phyloP scores from a whole-genome alignment of 1,139 yeast species.

The Protomyces lactucae-debilis region DNA sequence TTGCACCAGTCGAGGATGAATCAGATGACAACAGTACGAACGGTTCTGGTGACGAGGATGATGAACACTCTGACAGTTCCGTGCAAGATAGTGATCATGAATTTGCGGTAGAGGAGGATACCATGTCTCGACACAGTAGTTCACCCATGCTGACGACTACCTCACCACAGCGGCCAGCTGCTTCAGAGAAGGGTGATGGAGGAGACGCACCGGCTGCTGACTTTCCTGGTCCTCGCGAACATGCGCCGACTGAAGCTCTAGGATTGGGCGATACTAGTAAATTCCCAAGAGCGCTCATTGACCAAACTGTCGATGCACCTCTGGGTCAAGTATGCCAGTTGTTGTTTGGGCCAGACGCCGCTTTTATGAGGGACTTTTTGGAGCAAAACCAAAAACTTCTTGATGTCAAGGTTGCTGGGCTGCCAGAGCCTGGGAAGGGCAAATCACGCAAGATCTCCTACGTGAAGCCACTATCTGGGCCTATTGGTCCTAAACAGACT shows the following conservation, averaged over 20 bases:
- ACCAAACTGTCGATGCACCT: slow-evolving; percentile 66
- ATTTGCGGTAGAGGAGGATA: neutral
- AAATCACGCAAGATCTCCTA: slow-evolving; percentile 57
- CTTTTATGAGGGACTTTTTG: slow-evolving; percentile 51
- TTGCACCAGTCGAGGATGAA: slow-evolving; percentile 34
- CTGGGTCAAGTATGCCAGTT: slow-evolving; percentile 68
- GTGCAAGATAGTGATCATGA: slow-evolving; percentile 31
- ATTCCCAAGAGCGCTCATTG: slow-evolving; percentile 58
- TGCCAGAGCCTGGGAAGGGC: slow-evolving; percentile 47
- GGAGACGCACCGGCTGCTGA: neutral
- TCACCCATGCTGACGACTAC: neutral
- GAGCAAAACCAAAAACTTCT: slow-evolving; percentile 66
- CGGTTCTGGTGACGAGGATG: slow-evolving; percentile 30
- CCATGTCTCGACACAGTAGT: neutral
- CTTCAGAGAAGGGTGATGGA: neutral
- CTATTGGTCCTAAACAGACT: slow-evolving; percentile 95
- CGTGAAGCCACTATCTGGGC: slow-evolving; percentile 70
- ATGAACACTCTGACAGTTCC: slow-evolving; percentile 32
- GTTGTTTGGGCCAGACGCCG: slow-evolving; percentile 68
- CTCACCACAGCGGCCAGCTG: neutral
- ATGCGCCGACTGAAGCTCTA: slow-evolving; percentile 50
- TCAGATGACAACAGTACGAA: slow-evolving; percentile 27
- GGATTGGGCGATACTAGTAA: slow-evolving; percentile 50
- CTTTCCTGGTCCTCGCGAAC: slow-evolving; percentile 52
- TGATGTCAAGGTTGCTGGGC: slow-evolving; percentile 50